These are phyloP conservation scores for Cadophora malorum DNA, from an alignment of 2,329 filamentous ascomycete genomes.

Conservation along the genomic window DNA sequence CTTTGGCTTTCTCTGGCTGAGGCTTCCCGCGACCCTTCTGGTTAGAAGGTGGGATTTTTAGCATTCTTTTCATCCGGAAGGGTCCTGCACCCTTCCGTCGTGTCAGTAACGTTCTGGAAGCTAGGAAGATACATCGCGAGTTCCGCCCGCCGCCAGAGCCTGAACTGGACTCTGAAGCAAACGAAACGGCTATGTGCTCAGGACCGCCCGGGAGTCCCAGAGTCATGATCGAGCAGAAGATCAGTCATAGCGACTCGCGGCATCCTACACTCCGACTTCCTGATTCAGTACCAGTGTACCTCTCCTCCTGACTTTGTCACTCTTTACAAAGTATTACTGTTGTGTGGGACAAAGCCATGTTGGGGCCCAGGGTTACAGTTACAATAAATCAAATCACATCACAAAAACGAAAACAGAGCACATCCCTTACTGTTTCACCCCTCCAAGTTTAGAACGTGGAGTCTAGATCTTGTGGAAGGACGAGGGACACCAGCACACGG, in stretches of 20 bases:
- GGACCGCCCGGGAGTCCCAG: not conserved
- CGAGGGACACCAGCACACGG: not conserved
- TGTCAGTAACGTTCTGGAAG: conserved; percentile 16
- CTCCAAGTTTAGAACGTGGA: conserved; percentile 10
- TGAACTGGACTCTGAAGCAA: not conserved
- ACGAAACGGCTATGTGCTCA: conserved; percentile 12
- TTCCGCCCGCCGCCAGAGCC: conserved; percentile 13
- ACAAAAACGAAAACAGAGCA: not conserved
- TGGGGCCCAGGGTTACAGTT: conserved; percentile 5
- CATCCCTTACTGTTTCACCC: conserved; percentile 7
- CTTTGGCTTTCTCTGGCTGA: not conserved
- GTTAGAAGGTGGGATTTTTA: not conserved
- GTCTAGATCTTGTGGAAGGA: conserved; percentile 15
- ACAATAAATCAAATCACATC: not conserved
- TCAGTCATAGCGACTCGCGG: conserved; percentile 11
- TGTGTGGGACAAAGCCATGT: not conserved
- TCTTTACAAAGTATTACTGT: conserved; percentile 12
- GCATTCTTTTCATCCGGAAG: not conserved
- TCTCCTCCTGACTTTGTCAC: conserved; percentile 12
- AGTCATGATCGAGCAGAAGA: not conserved
- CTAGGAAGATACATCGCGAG: conserved; percentile 2
- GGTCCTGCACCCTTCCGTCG: conserved; percentile 9
- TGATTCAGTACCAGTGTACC: not conserved
- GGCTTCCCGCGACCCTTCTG: conserved; percentile 12
- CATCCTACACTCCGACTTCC: conserved; percentile 8